phyloP scores from a whole-genome alignment of 768 basidiomycete species.

The Amanita thiersii region DNA sequence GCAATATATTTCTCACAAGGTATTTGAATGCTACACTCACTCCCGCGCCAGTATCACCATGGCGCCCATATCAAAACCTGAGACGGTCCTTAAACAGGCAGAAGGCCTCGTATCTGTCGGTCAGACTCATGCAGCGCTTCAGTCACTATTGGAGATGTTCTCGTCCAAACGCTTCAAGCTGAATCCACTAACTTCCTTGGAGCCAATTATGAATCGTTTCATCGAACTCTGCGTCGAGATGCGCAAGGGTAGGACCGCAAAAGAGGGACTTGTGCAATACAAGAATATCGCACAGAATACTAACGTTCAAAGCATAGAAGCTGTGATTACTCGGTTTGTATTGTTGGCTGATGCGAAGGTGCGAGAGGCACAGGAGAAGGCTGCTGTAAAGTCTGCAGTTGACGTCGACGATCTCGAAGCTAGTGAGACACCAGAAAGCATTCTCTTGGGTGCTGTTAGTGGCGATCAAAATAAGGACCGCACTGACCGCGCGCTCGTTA shows the following conservation, averaged over 20 bases:
- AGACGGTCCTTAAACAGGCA: constrained; percentile 88
- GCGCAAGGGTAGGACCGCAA: constrained; percentile 88
- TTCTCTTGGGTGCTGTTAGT: constrained; percentile 83
- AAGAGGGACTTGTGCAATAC: constrained; percentile 94
- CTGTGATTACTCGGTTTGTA: constrained; percentile 83
- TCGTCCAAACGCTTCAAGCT: constrained; percentile 89
- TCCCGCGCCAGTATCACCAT: constrained; percentile 29
- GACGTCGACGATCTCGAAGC: constrained; percentile 96
- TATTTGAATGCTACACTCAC: constrained; percentile 1
- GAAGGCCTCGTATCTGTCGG: constrained; percentile 90
- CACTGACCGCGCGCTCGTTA: constrained; percentile 90
- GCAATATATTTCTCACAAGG: constrained; percentile 1
- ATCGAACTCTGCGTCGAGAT: constrained; percentile 94
- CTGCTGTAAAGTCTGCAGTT: constrained; percentile 63
- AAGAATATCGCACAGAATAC: constrained; percentile 97
- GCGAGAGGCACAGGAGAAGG: constrained; percentile 79
- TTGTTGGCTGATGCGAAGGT: constrained; percentile 76
- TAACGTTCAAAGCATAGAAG: constrained; percentile 85
- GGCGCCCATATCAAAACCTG: constrained; percentile 88
- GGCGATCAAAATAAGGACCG: constrained; percentile 88
- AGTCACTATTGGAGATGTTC: constrained; percentile 89
- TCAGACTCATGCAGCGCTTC: constrained; percentile 83
- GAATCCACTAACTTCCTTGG: constrained; percentile 80
- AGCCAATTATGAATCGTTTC: constrained; percentile 94
- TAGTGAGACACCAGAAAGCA: constrained; percentile 89